Percentiles rank a stretch among this genome's conserved stretches.
phyloP scores from a whole-genome alignment of 306 rosid species.

The Erythrophleum fordii region DNA sequence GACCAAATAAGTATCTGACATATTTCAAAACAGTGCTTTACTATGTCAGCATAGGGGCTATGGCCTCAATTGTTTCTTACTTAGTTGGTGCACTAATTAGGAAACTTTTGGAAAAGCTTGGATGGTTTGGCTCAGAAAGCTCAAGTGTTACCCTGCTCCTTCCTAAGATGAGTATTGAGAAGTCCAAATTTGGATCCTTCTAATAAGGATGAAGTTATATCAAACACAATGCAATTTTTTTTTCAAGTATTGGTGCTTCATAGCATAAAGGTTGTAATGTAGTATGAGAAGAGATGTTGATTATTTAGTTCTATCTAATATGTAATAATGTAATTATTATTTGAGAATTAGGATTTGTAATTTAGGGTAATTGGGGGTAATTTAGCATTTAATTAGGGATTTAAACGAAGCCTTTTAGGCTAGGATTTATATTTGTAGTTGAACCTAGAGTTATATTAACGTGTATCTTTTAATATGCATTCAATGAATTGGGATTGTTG shows the following conservation, averaged over 20 bases:
- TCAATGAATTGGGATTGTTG: background rate
- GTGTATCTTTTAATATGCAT: background rate
- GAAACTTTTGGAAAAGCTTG: slow-evolving; percentile 51
- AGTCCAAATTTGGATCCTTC: slow-evolving; percentile 46
- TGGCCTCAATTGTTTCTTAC: slow-evolving; percentile 62
- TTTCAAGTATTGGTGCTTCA: no score
- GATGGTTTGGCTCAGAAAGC: slow-evolving; percentile 51
- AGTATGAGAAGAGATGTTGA: no score
- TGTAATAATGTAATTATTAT: no score
- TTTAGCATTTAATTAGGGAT: background rate
- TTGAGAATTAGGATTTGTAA: background rate
- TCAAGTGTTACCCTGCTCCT: slow-evolving; percentile 24
- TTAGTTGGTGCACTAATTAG: slow-evolving; percentile 59
- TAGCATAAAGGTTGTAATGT: no score
- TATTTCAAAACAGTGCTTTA: slow-evolving; percentile 56
- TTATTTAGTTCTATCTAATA: no score
- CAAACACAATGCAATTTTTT: no score
- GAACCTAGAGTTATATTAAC: background rate
- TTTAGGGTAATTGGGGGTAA: background rate
- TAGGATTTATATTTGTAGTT: background rate
- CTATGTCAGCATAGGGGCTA: slow-evolving; percentile 52
- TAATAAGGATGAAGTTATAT: slow-evolving; percentile 7
- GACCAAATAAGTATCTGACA: slow-evolving; percentile 37
- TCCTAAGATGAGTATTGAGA: slow-evolving; percentile 36
- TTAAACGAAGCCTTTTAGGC: background rate